phyloP scores from a whole-genome alignment of 306 rosid genomes.

The Quercus variabilis region DNA sequence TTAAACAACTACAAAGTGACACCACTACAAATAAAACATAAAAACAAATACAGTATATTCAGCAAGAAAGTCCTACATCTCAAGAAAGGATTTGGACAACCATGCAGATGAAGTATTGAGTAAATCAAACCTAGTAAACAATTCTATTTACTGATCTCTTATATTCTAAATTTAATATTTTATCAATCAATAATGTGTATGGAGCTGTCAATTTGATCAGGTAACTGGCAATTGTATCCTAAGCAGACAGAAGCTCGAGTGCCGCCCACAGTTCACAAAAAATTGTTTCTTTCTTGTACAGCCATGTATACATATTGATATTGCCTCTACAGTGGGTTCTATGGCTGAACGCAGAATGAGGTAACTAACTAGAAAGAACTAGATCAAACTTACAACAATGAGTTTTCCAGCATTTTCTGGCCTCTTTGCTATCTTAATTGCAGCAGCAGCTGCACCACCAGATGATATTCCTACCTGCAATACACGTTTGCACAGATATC shows the following conservation, averaged over 20 bases:
- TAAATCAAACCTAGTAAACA: background rate
- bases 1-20: background rate
- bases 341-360: background rate
- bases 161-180: background rate
- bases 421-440: conserved; percentile 70
- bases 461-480: conserved; percentile 95
- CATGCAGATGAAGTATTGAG: background rate
- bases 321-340: background rate
- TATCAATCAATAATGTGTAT: background rate
- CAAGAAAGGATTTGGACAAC: background rate
- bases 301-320: background rate
- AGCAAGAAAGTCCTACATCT: background rate
- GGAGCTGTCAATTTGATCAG: background rate
- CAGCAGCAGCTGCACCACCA: conserved; percentile 92
- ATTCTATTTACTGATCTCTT: background rate
- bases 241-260: background rate
- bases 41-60: background rate
- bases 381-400: conserved; percentile 69
- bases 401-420: conserved; percentile 94
- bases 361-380: background rate
- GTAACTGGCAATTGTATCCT: background rate
- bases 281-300: background rate
- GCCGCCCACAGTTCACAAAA: background rate
- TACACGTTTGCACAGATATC: conserved; percentile 9
- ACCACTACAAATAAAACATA: background rate